phyloP scores from a whole-genome alignment of 2,329 filamentous ascomycete genomes.

The Claviceps capensis region DNA sequence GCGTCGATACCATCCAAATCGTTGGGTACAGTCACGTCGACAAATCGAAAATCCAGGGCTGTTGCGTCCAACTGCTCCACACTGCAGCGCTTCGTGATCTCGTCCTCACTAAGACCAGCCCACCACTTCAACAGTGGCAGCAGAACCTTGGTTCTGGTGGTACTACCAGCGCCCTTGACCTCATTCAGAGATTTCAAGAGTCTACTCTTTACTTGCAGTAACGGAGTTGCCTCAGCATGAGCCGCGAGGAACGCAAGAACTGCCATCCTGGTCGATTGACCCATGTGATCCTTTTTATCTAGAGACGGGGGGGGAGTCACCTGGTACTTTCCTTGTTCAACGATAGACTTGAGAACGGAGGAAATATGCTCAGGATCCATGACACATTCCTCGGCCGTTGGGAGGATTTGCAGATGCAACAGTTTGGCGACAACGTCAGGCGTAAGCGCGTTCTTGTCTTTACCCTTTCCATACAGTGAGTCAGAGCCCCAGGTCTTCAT shows the following conservation, averaged over 20 bases:
- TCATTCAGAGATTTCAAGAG: slow-evolving; percentile 61
- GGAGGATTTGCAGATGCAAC: slow-evolving; percentile 53
- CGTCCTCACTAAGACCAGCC: slow-evolving; percentile 39
- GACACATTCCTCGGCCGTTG: slow-evolving; percentile 71
- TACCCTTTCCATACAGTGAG: slow-evolving; percentile 46
- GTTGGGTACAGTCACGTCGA: slow-evolving; percentile 40
- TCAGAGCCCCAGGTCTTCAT: slow-evolving; percentile 44
- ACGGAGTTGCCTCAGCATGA: slow-evolving; percentile 56
- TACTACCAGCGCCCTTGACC: slow-evolving; percentile 56
- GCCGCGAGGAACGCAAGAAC: slow-evolving; percentile 60
- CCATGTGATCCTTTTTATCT: slow-evolving; percentile 40
- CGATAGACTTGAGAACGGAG: slow-evolving; percentile 37
- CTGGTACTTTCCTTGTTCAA: slow-evolving; percentile 28
- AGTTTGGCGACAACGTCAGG: slow-evolving; percentile 45
- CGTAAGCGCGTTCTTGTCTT: slow-evolving; percentile 39
- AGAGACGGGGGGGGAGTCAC: slow-evolving; percentile 19
- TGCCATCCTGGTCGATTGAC: slow-evolving; percentile 47
- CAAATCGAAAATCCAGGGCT: slow-evolving; percentile 29
- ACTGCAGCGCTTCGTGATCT: slow-evolving; percentile 30
- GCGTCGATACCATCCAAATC: slow-evolving; percentile 37
- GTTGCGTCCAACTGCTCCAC: slow-evolving; percentile 28
- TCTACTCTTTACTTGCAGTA: slow-evolving; percentile 53
- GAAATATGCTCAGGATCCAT: slow-evolving; percentile 62
- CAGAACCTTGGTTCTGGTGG: slow-evolving; percentile 59
- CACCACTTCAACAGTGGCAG: slow-evolving; percentile 62